Conservation (phyloP, 202 grass and related monocot genomes). For the Cymbopogon flexuosus region DNA sequence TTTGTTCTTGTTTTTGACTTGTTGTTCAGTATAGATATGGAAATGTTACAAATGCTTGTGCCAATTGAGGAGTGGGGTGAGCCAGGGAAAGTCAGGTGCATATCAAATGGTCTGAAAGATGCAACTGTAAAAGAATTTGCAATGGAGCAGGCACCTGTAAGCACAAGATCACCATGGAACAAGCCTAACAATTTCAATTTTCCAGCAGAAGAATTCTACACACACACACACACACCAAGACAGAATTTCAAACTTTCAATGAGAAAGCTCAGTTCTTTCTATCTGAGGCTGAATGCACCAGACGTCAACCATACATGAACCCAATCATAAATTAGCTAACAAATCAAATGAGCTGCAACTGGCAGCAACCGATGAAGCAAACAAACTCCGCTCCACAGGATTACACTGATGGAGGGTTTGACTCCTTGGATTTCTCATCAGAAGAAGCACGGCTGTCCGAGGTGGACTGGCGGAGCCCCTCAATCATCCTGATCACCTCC, state of each 20-base stretch:
- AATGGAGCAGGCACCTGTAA: neutral
- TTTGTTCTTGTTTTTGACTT: neutral
- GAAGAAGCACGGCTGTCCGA: constrained; percentile 57
- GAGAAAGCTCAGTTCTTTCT: constrained; percentile 8
- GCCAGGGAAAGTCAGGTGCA: neutral
- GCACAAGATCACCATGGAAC: neutral
- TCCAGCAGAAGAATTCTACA: constrained; percentile 11
- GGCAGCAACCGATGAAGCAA: constrained; percentile 8
- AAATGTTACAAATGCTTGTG: too few relatives aligned
- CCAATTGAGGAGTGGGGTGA: neutral
- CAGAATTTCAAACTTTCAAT: neutral
- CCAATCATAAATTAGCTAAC: constrained; percentile 37
- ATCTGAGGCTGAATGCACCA: constrained; percentile 10
- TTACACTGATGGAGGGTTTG: constrained; percentile 34
- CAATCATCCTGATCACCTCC: constrained; percentile 82
- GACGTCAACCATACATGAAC: constrained; percentile 21
- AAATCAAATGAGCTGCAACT: constrained; percentile 26
- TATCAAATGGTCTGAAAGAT: neutral
- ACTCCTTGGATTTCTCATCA: constrained; percentile 52
- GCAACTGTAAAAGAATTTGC: neutral
- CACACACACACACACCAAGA: neutral
- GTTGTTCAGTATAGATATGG: too few relatives aligned
- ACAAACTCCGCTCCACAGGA: too few relatives aligned
- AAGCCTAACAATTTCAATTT: neutral
- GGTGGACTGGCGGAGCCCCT: constrained; percentile 58